phyloP scores from a whole-genome alignment of 139 green algal species.

The Coccomyxa sp. region DNA sequence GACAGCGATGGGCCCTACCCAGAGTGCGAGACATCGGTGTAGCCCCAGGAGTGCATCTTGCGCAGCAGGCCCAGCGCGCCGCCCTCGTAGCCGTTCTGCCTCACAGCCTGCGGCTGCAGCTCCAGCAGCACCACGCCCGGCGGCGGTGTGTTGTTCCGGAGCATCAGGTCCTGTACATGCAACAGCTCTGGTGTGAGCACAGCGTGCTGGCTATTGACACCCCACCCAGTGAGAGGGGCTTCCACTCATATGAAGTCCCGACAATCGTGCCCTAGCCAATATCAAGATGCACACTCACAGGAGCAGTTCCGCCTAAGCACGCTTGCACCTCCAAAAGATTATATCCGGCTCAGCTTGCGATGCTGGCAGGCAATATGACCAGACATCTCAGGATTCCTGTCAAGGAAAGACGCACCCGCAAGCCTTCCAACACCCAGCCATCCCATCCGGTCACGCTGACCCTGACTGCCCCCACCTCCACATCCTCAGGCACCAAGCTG shows the following conservation, averaged over 20 bases:
- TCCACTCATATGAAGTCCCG: too few relatives aligned
- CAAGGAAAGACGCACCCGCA: conserved; percentile 20
- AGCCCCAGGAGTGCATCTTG: conserved; percentile 60
- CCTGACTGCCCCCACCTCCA: conserved; percentile 43
- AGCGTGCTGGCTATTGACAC: not conserved
- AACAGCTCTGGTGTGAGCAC: not conserved
- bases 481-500: conserved; percentile 12
- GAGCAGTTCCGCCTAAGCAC: too few relatives aligned
- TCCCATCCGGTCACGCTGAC: conserved; percentile 64
- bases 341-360: too few relatives aligned
- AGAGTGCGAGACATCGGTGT: conserved; percentile 65
- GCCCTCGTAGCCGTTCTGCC: conserved; percentile 18
- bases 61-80: conserved; percentile 43
- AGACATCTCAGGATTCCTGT: too few relatives aligned
- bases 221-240: not conserved
- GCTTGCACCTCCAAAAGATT: too few relatives aligned
- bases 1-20: too few relatives aligned
- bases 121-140: conserved; percentile 67
- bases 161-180: not conserved
- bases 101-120: conserved; percentile 50
- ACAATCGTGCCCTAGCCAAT: too few relatives aligned
- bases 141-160: not conserved
- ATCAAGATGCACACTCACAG: too few relatives aligned
- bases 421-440: conserved; percentile 58
- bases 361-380: too few relatives aligned